Percentiles rank a stretch among this genome's conserved stretches.
These are phyloP conservation scores for Metschnikowia proteae DNA, from an alignment of 805 yeast species.

Conservation along the genomic window DNA sequence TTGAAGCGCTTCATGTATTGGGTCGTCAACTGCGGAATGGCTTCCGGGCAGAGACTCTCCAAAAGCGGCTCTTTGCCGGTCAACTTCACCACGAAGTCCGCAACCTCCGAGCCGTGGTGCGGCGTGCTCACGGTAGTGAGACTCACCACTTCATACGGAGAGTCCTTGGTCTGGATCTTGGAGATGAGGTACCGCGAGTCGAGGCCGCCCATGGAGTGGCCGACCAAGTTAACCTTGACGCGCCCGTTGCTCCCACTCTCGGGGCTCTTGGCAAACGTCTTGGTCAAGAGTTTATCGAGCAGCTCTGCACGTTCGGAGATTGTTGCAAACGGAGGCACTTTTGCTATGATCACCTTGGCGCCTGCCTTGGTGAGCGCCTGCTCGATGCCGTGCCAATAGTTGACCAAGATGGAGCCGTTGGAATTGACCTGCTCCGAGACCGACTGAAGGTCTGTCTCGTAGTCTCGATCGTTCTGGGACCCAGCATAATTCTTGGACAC, in stretches of 20 bases:
- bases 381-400: constrained; percentile 82
- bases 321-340: constrained; percentile 79
- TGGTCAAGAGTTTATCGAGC: constrained; percentile 49
- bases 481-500: constrained; percentile 6
- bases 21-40: constrained; percentile 66
- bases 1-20: constrained; percentile 53
- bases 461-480: constrained; percentile 10
- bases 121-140: constrained; percentile 87
- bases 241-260: constrained; percentile 18
- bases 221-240: constrained; percentile 65
- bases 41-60: constrained; percentile 24
- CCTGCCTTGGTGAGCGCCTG: constrained; percentile 59
- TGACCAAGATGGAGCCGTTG: constrained; percentile 42
- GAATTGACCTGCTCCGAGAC: constrained; percentile 12
- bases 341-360: constrained; percentile 63
- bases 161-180: constrained; percentile 31
- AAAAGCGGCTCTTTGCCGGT: constrained; percentile 20
- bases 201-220: constrained; percentile 94
- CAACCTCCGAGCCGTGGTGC: constrained; percentile 81
- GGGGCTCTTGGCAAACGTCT: constrained; percentile 22
- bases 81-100: constrained; percentile 56
- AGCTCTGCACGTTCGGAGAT: constrained; percentile 64
- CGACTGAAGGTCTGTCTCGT: constrained; percentile 14
- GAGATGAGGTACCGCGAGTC: constrained; percentile 77
- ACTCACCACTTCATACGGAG: constrained; percentile 59